Base-by-base conservation (phyloP, 805 yeast genomes). In the Saccharomycopsis guyanensis region DNA sequence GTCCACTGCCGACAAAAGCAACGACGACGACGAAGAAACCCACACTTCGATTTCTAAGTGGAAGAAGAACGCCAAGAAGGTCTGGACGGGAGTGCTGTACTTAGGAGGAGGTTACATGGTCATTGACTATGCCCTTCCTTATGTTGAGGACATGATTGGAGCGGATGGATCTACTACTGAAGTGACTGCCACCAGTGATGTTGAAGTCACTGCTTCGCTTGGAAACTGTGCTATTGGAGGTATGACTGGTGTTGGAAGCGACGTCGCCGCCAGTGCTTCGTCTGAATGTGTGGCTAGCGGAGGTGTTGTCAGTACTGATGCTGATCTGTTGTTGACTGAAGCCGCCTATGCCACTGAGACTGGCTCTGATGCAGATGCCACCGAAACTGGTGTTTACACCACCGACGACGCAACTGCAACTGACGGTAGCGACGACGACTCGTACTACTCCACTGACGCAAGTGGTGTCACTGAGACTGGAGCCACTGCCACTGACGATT, bases 191-290 rank as follows among this genome's bases (percentile, higher is more conserved):
- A 43, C 34, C 4, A 18, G 16, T 31, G 27, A 32, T 4, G 8
- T 23, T 12, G 33, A 24, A 3, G 22, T 45, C 13, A 39, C 48
- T 18, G 27, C 48, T 19, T 45, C 48, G 19, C 19, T 45, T 6
- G 48, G 42, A 10, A 38, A 45, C 16, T 45, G 48, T 39, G 23
- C 18, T 20, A 31, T 45, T 29, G 48, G 38, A 23, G 48, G 48
- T 3, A 18, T 45, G 13, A 45, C 48, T n/a, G 48, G 40, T 15
- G 29, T 20, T 29, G 40, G 12, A n/a, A 10, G 36, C 8, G 13
- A n/a, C 8, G 33, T 19, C n/a, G 33, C 38, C 8, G 19, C 23
- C 3, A 32, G 40, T 23, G 48, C 48, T 40, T 39, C 44, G 10
- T 5, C 40, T 3, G 48, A 34, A 6, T 45, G 48, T 40, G 25